Percentiles rank a stretch among this genome's conserved stretches.
These are phyloP conservation scores for Metschnikowia aberdeeniae DNA, from an alignment of 805 yeast species.

Conservation along the genomic window DNA sequence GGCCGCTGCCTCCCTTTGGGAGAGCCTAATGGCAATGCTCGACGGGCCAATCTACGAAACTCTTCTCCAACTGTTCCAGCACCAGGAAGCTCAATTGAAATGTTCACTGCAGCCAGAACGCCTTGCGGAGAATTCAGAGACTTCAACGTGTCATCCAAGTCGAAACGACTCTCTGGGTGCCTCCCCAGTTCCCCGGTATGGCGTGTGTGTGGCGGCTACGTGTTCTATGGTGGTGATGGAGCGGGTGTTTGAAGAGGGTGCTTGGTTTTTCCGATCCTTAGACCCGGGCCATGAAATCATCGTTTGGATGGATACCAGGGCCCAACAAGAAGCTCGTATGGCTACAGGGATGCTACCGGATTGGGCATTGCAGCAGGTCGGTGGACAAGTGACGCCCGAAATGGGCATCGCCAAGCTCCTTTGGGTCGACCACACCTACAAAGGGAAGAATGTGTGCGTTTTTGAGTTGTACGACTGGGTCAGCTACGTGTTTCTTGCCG, in stretches of 20 bases:
- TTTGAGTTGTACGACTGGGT: conserved; percentile 54
- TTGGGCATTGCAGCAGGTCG: conserved; percentile 25
- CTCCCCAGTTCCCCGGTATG: background rate
- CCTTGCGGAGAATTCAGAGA: too few relatives aligned
- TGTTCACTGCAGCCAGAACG: too few relatives aligned
- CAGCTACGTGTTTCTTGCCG: conserved; percentile 24
- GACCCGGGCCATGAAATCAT: conserved; percentile 37
- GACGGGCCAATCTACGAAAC: background rate
- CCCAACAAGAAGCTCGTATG: conserved; percentile 28
- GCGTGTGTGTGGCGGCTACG: conserved; percentile 47
- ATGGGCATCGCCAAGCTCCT: conserved; percentile 54
- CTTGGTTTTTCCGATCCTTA: conserved; percentile 30
- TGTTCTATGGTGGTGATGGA: conserved; percentile 52
- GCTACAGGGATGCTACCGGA: conserved; percentile 25
- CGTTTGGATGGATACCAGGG: conserved; percentile 58
- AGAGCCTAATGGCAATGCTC: conserved; percentile 9
- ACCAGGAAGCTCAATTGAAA: too few relatives aligned
- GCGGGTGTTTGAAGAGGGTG: conserved; percentile 12
- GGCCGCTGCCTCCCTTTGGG: conserved; percentile 13
- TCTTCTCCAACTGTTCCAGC: background rate
- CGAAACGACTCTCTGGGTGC: background rate
- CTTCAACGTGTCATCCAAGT: too few relatives aligned
- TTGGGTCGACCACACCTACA: conserved; percentile 28
- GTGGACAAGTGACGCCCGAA: conserved; percentile 50
- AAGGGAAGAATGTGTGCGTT: conserved; percentile 22